Base-by-base conservation (phyloP, 768 basidiomycete species). In the Sarcomyxa edulis region DNA sequence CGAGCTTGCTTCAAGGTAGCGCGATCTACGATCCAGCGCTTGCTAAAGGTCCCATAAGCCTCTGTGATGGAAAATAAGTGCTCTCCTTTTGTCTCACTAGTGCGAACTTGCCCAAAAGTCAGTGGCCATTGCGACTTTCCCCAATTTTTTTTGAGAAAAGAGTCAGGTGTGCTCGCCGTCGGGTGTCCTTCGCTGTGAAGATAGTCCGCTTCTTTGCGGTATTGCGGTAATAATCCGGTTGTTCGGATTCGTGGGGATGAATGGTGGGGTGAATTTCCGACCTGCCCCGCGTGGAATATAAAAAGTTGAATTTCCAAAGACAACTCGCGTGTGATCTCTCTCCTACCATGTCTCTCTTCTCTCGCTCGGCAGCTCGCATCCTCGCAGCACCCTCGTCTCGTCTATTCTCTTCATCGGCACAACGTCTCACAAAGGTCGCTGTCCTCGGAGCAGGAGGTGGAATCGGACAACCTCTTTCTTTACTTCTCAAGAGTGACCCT, bases 401-500 rank as follows among this genome's bases (percentile, higher is more conserved):
- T 55, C 65, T 74, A 38, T 91, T 92, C 71, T 89, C 86, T 32
- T 81, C 87, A 19, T 81, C 83, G 16, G 68, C 76, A 18, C 56
- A 79, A 31, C 76, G 81, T 53, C 74, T 73, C 47, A 83, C 81
- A 49, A 94, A 93, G 71, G 95, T 96, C 61, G 87, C 88, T 35
- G 94, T 99, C 44, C 88, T 96, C 61, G 95, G 95, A 53, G 96
- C 96, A 45, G 95, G 91, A 54, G 95, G 95, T 74, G 95, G 95
- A 64, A 98, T 98, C 62, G 95, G 95, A 61, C 95, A 98, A 65
- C 94, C 95, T 56, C 71, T 97, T 53, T 95, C 92, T 33, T 69
- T 98, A 48, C 74, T 96, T 48, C 81, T 97, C 61, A 97, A 98
- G 75, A 78, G 69, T 49, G 87, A 99, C 72, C 91, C 91, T 29